phyloP scores from a whole-genome alignment of 352 stramenopile species.

The Globisporangium abappressorium region DNA sequence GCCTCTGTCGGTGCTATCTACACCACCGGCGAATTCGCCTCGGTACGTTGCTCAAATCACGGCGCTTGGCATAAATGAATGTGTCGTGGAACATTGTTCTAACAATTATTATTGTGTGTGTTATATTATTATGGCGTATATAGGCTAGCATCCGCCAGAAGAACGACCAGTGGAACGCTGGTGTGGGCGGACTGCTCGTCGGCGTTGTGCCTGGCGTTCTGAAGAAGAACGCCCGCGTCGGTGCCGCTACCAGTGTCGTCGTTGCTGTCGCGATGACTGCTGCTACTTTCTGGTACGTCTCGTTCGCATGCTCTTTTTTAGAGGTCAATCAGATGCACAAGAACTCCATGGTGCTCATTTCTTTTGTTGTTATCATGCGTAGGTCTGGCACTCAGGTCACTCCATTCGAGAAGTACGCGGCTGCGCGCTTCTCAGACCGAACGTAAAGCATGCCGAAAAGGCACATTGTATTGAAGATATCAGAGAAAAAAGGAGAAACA shows the following conservation, averaged over 20 bases:
- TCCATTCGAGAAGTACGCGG: conserved; percentile 71
- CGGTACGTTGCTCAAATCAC: conserved; percentile 18
- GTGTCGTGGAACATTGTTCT: neutral
- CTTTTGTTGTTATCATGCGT: neutral
- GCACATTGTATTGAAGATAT: conserved; percentile 14
- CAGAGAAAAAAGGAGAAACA: neutral
- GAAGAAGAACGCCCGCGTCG: conserved; percentile 74
- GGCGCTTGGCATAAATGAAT: neutral
- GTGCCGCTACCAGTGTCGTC: conserved; percentile 42
- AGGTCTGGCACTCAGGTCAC: conserved; percentile 46
- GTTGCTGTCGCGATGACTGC: conserved; percentile 46
- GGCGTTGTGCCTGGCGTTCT: conserved; percentile 70
- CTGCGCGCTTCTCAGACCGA: conserved; percentile 39
- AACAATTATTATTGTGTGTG: neutral
- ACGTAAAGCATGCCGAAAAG: conserved; percentile 32
- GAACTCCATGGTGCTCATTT: neutral
- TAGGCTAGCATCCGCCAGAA: conserved; percentile 67
- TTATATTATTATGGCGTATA: neutral
- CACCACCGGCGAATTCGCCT: conserved; percentile 62
- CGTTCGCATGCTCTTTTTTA: neutral
- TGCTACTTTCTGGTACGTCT: conserved; percentile 63
- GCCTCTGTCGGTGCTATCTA: conserved; percentile 59
- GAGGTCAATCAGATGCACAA: neutral
- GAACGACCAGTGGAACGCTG: conserved; percentile 66
- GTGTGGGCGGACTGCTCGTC: conserved; percentile 55